Base-by-base conservation (phyloP, 2,329 filamentous ascomycete species). In the Botryotinia convoluta region DNA sequence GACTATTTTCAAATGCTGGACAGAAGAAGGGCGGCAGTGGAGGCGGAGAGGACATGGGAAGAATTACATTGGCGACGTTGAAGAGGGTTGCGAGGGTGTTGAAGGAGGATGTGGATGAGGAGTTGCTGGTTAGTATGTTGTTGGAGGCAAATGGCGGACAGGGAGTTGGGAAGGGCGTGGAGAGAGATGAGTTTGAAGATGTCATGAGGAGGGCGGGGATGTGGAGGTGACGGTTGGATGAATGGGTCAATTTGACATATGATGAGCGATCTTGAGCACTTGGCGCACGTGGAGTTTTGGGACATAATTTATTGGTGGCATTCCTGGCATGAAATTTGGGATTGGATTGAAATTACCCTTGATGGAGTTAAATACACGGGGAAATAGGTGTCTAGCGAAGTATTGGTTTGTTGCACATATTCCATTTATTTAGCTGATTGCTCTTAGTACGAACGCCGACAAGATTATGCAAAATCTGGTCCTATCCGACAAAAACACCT, bases 111-210 rank as follows among this genome's bases (percentile, higher is more conserved):
- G 91, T 97, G 37, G 89, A 89, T 74, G 96, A 98, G 79, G 91
- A 93, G 67, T 83, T 97, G 80, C 84, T 99, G 80, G 90, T 89
- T 84, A 94, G 98, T 84, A 99, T 99, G 96, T 92, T 99, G 73
- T 85, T 94, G 67, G 95, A 98, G 85, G 96, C 95, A 67, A 98
- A 97, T 82, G 93, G 93, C 4, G 94, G 93, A 1, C 89, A 87
- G 6, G 91, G 92, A 26, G 87, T 92, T 18, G 88, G 86, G 54
- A 87, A 85, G 73, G 93, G 92, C 12, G 95, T 97, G 16, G 89
- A 86, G 59, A 85, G 91, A 79, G 91, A 92, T 70, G 93, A 98
- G 54, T 79, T 80, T 77, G 78, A 80, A 74, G 74, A 68, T 5
- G 77, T 81, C 4, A 77, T 80, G 79, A 79, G 77, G 71, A 77